phyloP scores from a whole-genome alignment of 176 grass and related monocot species.

The Coix lacrymajobi region DNA sequence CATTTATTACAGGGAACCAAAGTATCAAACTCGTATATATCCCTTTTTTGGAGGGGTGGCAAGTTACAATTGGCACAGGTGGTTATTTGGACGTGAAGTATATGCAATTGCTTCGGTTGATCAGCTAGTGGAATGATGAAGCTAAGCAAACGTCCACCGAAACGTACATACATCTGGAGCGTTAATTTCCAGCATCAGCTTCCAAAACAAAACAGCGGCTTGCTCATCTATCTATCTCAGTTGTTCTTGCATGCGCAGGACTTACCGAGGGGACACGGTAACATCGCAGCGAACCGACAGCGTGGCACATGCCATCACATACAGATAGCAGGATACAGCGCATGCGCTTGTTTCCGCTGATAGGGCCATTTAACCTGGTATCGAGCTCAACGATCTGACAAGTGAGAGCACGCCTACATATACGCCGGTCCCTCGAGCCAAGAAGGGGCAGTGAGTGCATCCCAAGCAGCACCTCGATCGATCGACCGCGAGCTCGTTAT shows the following conservation, averaged over 20 bases:
- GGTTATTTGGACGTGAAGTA: too few species aligned
- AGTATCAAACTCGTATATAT: too few species aligned
- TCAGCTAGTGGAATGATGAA: too few species aligned
- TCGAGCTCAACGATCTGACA: background rate
- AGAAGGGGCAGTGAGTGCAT: background rate
- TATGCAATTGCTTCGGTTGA: too few species aligned
- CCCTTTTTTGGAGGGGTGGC: too few species aligned
- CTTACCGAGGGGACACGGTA: background rate
- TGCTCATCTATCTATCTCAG: background rate
- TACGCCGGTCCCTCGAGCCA: background rate
- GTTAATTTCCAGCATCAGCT: background rate
- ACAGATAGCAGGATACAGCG: too few species aligned
- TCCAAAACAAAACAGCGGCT: background rate
- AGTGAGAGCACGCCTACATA: background rate
- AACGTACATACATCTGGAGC: background rate
- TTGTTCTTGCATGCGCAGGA: background rate
- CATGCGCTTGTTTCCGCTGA: too few species aligned
- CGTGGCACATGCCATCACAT: background rate
- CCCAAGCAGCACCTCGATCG: background rate
- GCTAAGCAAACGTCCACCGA: too few species aligned
- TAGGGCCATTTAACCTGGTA: background rate
- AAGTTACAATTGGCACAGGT: too few species aligned
- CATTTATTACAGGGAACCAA: too few species aligned
- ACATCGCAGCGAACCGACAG: background rate
- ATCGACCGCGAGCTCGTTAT: background rate